Evolutionary conservation across 495 filamentous ascomycete genomes (phyloP).

Genomic region (Hyaloscypha bicolor): DNA sequence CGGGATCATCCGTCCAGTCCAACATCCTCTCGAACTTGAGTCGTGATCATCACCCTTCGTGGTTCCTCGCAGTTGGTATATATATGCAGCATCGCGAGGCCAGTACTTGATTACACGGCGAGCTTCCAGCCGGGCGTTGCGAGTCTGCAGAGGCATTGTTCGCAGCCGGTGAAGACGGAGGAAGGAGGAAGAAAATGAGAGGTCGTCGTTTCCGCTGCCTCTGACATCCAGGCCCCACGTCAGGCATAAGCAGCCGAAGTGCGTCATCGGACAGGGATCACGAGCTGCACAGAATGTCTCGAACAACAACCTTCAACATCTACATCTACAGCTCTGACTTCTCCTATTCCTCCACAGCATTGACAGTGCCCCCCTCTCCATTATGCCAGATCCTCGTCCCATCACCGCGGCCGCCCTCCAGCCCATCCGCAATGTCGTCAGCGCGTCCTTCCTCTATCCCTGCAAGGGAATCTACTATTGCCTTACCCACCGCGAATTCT

Average conservation of each 20-base stretch:
- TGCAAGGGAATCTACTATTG: constrained; percentile 49
- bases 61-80: too few relatives aligned
- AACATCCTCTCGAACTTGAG: too few relatives aligned
- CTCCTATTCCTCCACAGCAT: not conserved
- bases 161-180: too few relatives aligned
- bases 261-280: not conserved
- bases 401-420: constrained; percentile 3
- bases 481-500: constrained; percentile 61
- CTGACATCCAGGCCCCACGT: not conserved
- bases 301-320: not conserved
- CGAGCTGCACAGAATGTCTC: not conserved
- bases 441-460: constrained; percentile 30
- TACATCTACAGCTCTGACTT: not conserved
- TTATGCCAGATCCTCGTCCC: not conserved
- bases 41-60: too few relatives aligned
- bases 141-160: too few relatives aligned
- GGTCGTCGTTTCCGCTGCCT: not conserved
- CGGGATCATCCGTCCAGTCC: too few relatives aligned
- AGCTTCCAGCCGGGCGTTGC: too few relatives aligned
- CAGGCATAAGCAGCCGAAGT: not conserved
- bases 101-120: too few relatives aligned
- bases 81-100: too few relatives aligned
- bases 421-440: constrained; percentile 30
- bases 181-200: not conserved
- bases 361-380: not conserved